Evolutionary conservation across 140 eudicot genomes (phyloP), one percentile per base, ranked within the genome.

Genomic region (Bidens hawaiensis): DNA sequence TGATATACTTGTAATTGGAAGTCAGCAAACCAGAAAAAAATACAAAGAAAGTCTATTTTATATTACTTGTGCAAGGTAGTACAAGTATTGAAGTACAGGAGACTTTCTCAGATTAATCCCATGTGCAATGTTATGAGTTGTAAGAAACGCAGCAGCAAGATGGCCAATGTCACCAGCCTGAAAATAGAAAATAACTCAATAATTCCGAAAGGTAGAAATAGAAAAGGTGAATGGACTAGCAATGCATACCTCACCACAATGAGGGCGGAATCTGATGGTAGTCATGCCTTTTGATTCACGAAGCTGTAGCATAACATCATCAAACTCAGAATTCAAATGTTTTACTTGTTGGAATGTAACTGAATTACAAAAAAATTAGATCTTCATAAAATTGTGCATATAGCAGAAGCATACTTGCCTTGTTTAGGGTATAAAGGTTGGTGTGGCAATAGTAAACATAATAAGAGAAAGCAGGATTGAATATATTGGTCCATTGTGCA

Each of bases 131-230:
- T 88, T 93, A 60, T 93, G 97, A 19, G 93, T 72, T 4, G 94
- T 85, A 24, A 93, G 95, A 78, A 93, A 93, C 28, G 99, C 83
- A 53, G 97, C 99, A 19, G 97, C 99, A 68, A 93, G 94, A 81
- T 93, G 99, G 79, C 88, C 99, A 64, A 88, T 74, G 48, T 93
- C 99, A 66, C 99, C 99, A 62, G 99, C 97, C 99, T 93, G n/a
- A 79, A 16, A 60, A 28, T n/a, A n/a, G 7, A 0, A 1, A 7
- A 15, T 24, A 64, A 50, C 42, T 27, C 25, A 30, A 25, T 24
- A 47, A 46, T 16, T 62, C 38, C 48, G 48, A 60, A 56, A 60
- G 59, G 36, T 22, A 52, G 25, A 22, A 50, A 10, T 10, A 12
- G 6, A 13, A 5, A 9, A n/a, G 16, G 31, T 34, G 16, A 73